Percentiles rank a stretch among this genome's conserved stretches.
phyloP scores from a whole-genome alignment of 2,329 filamentous ascomycete genomes.

The Teratosphaeria destructans region DNA sequence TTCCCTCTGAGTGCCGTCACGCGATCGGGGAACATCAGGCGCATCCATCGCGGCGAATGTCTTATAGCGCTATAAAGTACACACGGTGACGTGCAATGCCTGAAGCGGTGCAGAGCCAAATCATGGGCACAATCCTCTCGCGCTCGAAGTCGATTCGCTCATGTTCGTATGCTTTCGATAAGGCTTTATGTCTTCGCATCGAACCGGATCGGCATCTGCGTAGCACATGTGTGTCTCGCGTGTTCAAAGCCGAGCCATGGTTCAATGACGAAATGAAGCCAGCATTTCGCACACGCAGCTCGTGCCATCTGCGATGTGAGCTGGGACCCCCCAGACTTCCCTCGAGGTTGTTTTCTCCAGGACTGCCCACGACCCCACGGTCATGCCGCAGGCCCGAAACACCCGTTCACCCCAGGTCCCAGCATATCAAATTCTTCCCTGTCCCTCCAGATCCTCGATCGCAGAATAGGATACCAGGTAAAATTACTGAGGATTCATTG shows the following conservation, averaged over 20 bases:
- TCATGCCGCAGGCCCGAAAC: not conserved
- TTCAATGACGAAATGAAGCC: not conserved
- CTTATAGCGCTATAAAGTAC: not conserved
- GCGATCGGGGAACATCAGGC: conserved; percentile 7
- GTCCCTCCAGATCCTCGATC: not conserved
- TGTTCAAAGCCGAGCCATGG: not conserved
- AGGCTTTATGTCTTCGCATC: not conserved
- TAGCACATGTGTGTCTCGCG: not conserved
- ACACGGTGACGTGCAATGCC: not conserved
- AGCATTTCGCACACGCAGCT: not conserved
- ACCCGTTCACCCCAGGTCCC: not conserved
- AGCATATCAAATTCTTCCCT: not conserved
- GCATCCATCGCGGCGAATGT: conserved; percentile 4
- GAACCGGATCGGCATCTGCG: not conserved
- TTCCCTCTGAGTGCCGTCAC: not conserved
- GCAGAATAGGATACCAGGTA: not conserved
- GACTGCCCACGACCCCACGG: not conserved
- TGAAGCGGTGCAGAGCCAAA: not conserved
- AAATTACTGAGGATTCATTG: not conserved
- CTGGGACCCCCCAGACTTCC: no score
- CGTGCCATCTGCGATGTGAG: no score
- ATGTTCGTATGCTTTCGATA: not conserved
- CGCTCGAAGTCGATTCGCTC: not conserved
- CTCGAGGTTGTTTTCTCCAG: not conserved
- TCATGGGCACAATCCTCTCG: not conserved